Evolutionary conservation across 371 early-diverging fungal genomes (phyloP), one percentile per base, ranked within the genome.

Genomic region (Rhizomucor miehei): DNA sequence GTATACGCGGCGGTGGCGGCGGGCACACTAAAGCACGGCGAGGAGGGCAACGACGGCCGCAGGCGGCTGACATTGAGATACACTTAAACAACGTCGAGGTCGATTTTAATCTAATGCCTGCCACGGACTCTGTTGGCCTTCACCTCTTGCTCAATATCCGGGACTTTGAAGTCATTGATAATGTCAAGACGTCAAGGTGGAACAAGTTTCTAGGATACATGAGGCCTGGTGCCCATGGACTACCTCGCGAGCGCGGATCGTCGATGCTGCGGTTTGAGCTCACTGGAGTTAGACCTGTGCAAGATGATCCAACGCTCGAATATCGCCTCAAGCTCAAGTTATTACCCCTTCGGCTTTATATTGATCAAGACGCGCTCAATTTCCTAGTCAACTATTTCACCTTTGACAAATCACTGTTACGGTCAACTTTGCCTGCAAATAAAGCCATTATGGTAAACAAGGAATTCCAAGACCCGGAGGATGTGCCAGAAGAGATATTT

Each of bases 331-430:
- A 82, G 63, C 77, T 84, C 3, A 74, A 71, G 41, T 47, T 93
- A 19, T 67, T 90, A 25, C 98, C 98, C 0, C 49, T 97, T 35
- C 81, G 94, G 25, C 77, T 94, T 51, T 89, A 91, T 60, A 79
- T 98, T 9, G 97, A 97, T 67, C 98, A 97, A 63, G 98, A 98
- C 61, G 92, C 98, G 1, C 69, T 98, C 21, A 79, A 77, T 1
- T 94, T 94, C 63, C 54, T 95, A 59, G 81, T 91, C 21, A 66
- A 78, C 16, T 98, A 91, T 71, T 91, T 94, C 70, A 75, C 82
- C 1, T 79, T 79, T 68, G 76, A 81, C 19, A 65, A 55, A 9
- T 49, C 48, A 41, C 29, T 62, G 56, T 52, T 72, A 56, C 49
- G 60, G 12, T 75, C 75, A 0, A 71, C 67, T 0, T 14, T 56